Base-by-base conservation (phyloP, 495 filamentous ascomycete species). In the Xylaria intraflava region DNA sequence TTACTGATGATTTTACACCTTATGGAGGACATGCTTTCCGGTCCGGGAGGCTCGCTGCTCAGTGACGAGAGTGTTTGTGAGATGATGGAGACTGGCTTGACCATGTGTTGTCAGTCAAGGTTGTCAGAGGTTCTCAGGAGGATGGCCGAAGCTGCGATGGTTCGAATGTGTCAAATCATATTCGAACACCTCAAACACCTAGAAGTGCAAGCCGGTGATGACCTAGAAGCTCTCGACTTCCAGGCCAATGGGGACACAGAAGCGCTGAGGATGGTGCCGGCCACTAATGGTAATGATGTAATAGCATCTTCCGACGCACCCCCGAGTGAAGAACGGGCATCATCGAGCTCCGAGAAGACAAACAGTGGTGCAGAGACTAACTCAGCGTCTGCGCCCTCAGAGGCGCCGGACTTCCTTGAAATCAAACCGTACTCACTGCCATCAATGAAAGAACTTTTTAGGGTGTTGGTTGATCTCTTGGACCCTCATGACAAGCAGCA, bases 71-170 rank as follows among this genome's bases (percentile, higher is more conserved):
- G 91, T 64, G 88, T 99, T 10, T 99, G 93, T 64, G 88, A 96
- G 64, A 97, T 99, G 93, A 97, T 99, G 93, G 93, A 96, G 69
- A 91, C 89, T 4, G 94, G 91, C 3, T 68, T 99, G 56, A 95
- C 90, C 66, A 97, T 99, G 81, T 99, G 93, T 71, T 96, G 91
- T 51, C 90, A 96, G 70, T 82, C 84, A 50, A 82, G 91, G 45
- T 79, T 99, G 46, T 95, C 93, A 16, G 93, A 96, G 61, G 82
- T 97, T 9, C 75, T 99, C 16, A 80, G 91, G 49, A 79, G 90
- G 55, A 92, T 90, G 20, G 94, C 94, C 1, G 93, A 99, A 67
- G 93, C 95, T 68, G 86, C 89, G 50, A 97, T 97, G 94, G 86
- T 96, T 49, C 87, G 87, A 55, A 99, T 99, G 92, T 96, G 92